Evolutionary conservation across 176 grass and related monocot species (phyloP), one percentile per base, ranked within the genome.

Genomic region (Themeda triandra): DNA sequence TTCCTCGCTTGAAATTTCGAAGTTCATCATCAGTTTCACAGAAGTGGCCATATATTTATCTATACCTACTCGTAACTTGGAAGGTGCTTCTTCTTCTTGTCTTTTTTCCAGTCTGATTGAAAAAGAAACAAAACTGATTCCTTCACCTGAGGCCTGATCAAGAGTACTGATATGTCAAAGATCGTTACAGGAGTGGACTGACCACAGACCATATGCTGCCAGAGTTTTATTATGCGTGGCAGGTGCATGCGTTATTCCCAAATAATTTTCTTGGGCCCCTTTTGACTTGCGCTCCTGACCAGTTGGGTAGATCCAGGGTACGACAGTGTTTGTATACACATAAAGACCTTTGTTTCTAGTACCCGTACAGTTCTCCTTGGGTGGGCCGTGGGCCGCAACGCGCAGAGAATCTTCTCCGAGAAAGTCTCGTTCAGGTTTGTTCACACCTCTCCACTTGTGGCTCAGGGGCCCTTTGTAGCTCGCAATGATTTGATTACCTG

Each of bases 171-270:
- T 21, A 24, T 56, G 77, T 71, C 77, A 85, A 80, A 85, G 69
- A 85, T 89, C 48, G 70, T 85, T 85, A 70, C 62, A 46, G 70
- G 24, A 85, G 70, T 85, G 76, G 71, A 85, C 71, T 77, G 71
- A 27, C 28, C 70, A 89, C 87, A n/a, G 60, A 76, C 82, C 44
- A 15, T 31, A 30, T 30, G 6, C 14, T 17, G 14, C 46, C 10
- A 75, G 51, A 33, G 78, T 53, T 76, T 64, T 62, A 29, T n/a
- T 49, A 62, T 18, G 82, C 17, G 51, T 81, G 63, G 83, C 83
- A 21, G 83, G 40, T 77, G 63, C 30, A 27, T 44, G 78, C 23
- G 58, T 69, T 81, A 82, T 77, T 64, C 82, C 77, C 6, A 71
- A 63, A 72, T 82, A 80, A 42, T 40, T 58, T 58, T 73, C 41